Percentiles rank a stretch among this genome's conserved stretches.
Evolutionary conservation across 257 asterid genomes (phyloP).

Genomic region (Buddleja alternifolia): DNA sequence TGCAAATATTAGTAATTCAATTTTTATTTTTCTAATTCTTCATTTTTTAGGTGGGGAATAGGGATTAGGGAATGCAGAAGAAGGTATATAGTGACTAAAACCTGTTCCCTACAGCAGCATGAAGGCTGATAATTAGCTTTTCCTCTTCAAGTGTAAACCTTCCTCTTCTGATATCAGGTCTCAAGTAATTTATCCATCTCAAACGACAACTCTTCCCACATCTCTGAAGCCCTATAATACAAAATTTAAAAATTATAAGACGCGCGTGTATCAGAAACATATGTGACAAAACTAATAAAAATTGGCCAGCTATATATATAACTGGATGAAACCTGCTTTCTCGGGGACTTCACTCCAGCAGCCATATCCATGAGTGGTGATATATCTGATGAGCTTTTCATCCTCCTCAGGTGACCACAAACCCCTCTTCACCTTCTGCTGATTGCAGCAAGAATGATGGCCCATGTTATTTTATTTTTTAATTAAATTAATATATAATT

Average conservation of each 20-base stretch:
- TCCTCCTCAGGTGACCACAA: constrained; percentile 99
- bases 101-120: constrained; percentile 97
- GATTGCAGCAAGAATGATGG: constrained; percentile 96
- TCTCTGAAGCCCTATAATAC: constrained; percentile 74
- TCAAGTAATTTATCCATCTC: constrained; percentile 93
- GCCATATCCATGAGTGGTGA: constrained; percentile 89
- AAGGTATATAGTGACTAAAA: constrained; percentile 23
- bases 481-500: background rate
- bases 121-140: constrained; percentile 84
- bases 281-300: background rate
- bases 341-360: constrained; percentile 99
- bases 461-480: constrained; percentile 51
- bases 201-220: constrained; percentile 93
- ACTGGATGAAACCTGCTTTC: constrained; percentile 69
- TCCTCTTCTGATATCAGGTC: constrained; percentile 94
- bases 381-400: constrained; percentile 76
- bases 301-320: background rate
- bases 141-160: constrained; percentile 89
- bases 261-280: too few relatives aligned
- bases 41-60: too few relatives aligned
- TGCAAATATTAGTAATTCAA: too few relatives aligned
- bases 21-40: too few relatives aligned
- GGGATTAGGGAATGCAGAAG: too few relatives aligned
- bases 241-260: background rate
- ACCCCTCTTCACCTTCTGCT: constrained; percentile 98